These are phyloP conservation scores for Eimeria zaria DNA, from an alignment of 169 alveolate species.

Conservation along the genomic window DNA sequence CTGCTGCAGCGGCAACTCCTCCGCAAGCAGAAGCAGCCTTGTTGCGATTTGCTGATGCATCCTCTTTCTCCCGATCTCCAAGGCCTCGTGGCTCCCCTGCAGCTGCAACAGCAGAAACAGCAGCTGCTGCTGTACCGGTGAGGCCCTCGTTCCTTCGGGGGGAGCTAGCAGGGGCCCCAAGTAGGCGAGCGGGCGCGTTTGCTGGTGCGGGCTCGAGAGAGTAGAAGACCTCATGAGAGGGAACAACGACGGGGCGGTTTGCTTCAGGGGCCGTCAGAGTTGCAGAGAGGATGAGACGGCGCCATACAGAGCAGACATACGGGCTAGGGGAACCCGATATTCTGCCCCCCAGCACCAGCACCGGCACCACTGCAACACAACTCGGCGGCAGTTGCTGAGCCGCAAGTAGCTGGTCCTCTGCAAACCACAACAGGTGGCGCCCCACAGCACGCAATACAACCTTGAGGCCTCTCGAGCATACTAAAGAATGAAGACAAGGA, in stretches of 20 bases:
- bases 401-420: conserved; percentile 38
- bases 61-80: background rate
- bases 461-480: background rate
- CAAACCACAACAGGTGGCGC: conserved; percentile 73
- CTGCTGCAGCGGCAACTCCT: no score
- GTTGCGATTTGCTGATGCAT: background rate
- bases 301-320: background rate
- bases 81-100: conserved; percentile 1
- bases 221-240: conserved; percentile 42
- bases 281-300: conserved; percentile 23
- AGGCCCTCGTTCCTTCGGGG: conserved; percentile 10
- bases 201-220: conserved; percentile 63
- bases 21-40: background rate
- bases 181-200: background rate
- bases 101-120: background rate
- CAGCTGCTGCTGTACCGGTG: conserved; percentile 1
- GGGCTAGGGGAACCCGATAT: background rate
- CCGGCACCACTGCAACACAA: conserved; percentile 76
- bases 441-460: conserved; percentile 57
- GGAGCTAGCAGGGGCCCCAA: background rate
- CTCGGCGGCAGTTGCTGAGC: conserved; percentile 78
- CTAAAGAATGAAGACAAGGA: background rate
- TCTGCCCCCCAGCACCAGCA: conserved; percentile 21
- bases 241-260: conserved; percentile 18
- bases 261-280: background rate